Evolutionary conservation across 2,329 filamentous ascomycete species (phyloP), one percentile per base, ranked within the genome.

Genomic region (Chrysoporthe puriensis): DNA sequence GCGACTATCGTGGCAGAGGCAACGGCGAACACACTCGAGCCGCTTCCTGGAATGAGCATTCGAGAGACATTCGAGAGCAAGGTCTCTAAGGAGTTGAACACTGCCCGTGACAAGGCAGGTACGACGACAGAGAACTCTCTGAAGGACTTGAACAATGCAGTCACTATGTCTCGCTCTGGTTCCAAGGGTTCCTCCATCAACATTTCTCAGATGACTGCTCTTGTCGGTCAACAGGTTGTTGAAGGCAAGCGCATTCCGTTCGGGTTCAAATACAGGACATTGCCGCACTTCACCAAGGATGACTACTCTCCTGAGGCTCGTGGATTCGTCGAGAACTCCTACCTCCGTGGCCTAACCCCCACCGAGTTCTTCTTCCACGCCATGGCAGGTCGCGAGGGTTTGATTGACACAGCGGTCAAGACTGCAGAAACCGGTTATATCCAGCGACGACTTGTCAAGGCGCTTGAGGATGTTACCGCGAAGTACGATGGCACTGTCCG

Each of bases 181-280:
- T 99, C 96, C 73, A 99, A 99, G 84, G 96, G 96, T 78, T 98
- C 96, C 2, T 95, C 93, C 14, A 98, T 99, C 85, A 99, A 99
- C 79, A 98, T 99, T 74, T 97, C 96, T 18, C 96, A 99, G 81
- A 99, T 99, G 96, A 96, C 94, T 70, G 96, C 96, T 36, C 88
- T 98, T 71, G 96, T 99, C 69, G 96, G 96, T 72, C 96, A 99
- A 78, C 96, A 99, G 78, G 97, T 96, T 72, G 94, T 99, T 9
- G 96, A 99, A 82, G 96, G 96, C 75, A 97, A 97, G 82, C 96
- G 96, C 84, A 97, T 99, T 83, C 96, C 96, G 0, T 99, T 97
- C 76, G 96, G 96, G 32, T 99, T 99, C 88, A 97, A 98, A 79
- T 98, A 99, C 78, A 90, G 96, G 63, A 97, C 96, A 0, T 83